Evolutionary conservation across 805 yeast genomes (phyloP), one percentile per base, ranked within the genome.

Genomic region (Cyberlindnera mycetangii): DNA sequence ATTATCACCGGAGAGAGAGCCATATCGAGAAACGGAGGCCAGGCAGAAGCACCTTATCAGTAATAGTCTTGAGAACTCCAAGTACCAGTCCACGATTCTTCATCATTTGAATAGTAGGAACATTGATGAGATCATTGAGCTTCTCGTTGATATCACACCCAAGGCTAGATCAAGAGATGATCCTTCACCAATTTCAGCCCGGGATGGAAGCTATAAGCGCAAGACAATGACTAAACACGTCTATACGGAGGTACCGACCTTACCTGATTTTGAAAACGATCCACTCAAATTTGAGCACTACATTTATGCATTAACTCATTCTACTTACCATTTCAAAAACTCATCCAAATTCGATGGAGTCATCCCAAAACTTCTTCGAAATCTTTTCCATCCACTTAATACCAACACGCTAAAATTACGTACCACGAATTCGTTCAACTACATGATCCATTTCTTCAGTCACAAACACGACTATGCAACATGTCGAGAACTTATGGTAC

Each of bases 381-480:
- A 67, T 33, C 44, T 73, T n/a, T 59, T 71, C 53, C 69, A 69
- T 48, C 69, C 69, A 16, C 53, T 64, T 10, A 72, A 72, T 44
- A 25, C 57, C 7, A 59, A 54, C 10, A 65, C 73, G 0, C 25
- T 57, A 3, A 52, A 52, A 2, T 50, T 67, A n/a, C 54, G 67
- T 28, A 60, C 62, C 10, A 47, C 65, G 1, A 49, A 60, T 7
- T 50, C 63, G 3, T 73, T 58, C 50, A 72, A 72, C 48, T 64
- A 65, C 45, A 53, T 62, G 14, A 64, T 76, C 1, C 67, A 62
- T 40, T 74, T 61, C 52, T 74, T 65, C 50, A 58, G 67, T 16
- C 47, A 51, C 15, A 62, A 61, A 32, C 59, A 60, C 47, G 76
- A 75, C 53, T 58, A 68, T 36, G 69, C 70, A 0, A 60, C 70